Evolutionary conservation across 208 protist genomes (phyloP).

Genomic region (Trypanosoma caninum): DNA sequence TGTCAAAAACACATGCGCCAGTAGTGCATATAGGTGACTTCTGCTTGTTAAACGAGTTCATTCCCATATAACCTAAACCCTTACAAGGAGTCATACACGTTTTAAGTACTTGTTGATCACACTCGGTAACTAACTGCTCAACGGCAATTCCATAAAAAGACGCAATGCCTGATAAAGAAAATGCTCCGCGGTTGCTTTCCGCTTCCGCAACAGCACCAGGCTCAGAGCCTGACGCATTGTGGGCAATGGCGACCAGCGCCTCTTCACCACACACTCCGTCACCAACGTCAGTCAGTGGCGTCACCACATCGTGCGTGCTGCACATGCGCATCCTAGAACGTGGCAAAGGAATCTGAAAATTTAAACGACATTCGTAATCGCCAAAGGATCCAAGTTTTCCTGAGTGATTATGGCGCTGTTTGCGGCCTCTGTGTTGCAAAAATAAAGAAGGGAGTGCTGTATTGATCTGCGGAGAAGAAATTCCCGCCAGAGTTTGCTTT

Average conservation of each 20-base stretch:
- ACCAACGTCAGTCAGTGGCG: no score
- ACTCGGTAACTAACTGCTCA: conserved; percentile 67
- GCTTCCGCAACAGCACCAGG: background rate
- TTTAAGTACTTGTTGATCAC: conserved; percentile 61
- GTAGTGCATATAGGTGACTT: background rate
- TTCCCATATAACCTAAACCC: background rate
- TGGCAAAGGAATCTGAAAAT: conserved; percentile 11
- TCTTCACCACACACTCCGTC: conserved; percentile 2
- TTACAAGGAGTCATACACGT: conserved; percentile 20
- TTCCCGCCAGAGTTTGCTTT: background rate
- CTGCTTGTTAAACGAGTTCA: background rate
- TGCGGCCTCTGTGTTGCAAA: background rate
- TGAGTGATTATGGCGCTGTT: no score
- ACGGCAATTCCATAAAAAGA: conserved; percentile 73
- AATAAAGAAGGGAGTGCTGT: background rate
- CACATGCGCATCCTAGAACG: conserved; percentile 1
- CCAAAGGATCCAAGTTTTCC: background rate
- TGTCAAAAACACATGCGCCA: conserved; percentile 17
- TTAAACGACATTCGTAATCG: background rate
- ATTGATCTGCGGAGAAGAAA: background rate
- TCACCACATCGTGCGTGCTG: background rate
- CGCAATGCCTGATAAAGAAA: conserved; percentile 33
- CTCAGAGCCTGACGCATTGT: background rate
- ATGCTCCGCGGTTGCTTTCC: background rate
- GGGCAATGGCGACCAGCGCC: background rate